Evolutionary conservation across 2,329 filamentous ascomycete genomes (phyloP), one percentile per base, ranked within the genome.

Genomic region (Clathrospora elynae): DNA sequence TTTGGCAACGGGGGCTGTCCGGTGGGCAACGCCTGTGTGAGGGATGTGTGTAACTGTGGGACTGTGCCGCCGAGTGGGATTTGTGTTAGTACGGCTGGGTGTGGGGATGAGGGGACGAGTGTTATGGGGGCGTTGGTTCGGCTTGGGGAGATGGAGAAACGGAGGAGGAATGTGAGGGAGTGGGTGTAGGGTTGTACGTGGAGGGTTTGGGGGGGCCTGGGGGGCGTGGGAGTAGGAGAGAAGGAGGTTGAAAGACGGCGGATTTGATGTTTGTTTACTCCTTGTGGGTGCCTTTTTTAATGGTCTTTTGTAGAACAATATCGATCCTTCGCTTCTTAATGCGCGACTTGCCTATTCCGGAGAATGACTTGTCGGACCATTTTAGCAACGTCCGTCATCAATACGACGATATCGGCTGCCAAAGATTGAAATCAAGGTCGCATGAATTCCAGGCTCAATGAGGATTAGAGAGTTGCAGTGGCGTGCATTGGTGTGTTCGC

Each of bases 21-120:
- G 1, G 35, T 61, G 10, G 56, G 58, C 3, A 44, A 34, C 3
- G 51, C 49, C 7, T 61, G 58, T 29, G 44, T 61, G 17, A 50
- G 38, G 28, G 47, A 53, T 22, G 46, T 49, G 30, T 61, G 51
- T 22, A 46, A 39, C 16, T 59, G 55, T 41, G 46, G 43, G 1
- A 32, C 28, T 23, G 28, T 40, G 9, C 40, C 45, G 16, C 32
- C 19, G 18, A 42, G 17, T 7, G 56, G 57, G 2, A 46, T 61
- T 14, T 61, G 57, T 51, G 54, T 61, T 11, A 42, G 42, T 32
- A 57, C 52, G 5, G 34, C 40, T 8, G 49, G 57, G 3, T 61
- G 57, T 46, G 57, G 54, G 6, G 46, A 45, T 8, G 16, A 34
- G 14, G 58, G 56, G 1, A 45, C 46, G 1, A 25, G 34, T 18